Evolutionary conservation across 225 moss, liverwort and hornwort species (phyloP).

Genomic region (Bryum argenteum): DNA sequence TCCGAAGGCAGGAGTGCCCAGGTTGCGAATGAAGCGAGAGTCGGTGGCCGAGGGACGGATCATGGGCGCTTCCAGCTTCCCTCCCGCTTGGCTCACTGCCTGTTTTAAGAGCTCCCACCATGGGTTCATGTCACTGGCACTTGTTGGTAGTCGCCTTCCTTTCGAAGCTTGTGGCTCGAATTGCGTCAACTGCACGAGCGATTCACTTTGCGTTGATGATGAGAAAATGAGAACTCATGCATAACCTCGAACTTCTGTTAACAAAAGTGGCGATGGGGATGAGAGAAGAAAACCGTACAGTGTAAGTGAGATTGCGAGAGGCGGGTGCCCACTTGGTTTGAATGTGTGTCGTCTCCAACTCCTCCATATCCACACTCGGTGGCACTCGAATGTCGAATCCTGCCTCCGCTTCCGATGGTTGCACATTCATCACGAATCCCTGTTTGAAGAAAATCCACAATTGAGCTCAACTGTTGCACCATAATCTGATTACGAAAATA

Average conservation of each 20-base stretch:
- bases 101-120: conserved; percentile 67
- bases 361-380: conserved; percentile 39
- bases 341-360: conserved; percentile 45
- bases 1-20: conserved; percentile 66
- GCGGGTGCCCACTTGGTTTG: conserved; percentile 58
- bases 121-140: conserved; percentile 54
- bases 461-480: not conserved
- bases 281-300: conserved; percentile 27
- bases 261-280: not conserved
- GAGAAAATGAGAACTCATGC: no score
- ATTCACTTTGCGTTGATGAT: no score
- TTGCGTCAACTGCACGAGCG: conserved; percentile 51
- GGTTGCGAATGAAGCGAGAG: conserved; percentile 53
- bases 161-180: conserved; percentile 28
- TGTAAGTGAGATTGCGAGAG: conserved; percentile 50
- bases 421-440: conserved; percentile 49
- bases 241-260: no score
- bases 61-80: conserved; percentile 43
- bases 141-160: conserved; percentile 41
- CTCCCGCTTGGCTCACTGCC: conserved; percentile 46
- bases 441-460: conserved; percentile 1
- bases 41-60: conserved; percentile 64
- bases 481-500: no score
- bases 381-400: conserved; percentile 65
- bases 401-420: conserved; percentile 57